A percentile compares a stretch with the other conserved stretches of the same genome.
Evolutionary conservation across 495 filamentous ascomycete species (phyloP).

Genomic region (Annulohypoxylon bovei): DNA sequence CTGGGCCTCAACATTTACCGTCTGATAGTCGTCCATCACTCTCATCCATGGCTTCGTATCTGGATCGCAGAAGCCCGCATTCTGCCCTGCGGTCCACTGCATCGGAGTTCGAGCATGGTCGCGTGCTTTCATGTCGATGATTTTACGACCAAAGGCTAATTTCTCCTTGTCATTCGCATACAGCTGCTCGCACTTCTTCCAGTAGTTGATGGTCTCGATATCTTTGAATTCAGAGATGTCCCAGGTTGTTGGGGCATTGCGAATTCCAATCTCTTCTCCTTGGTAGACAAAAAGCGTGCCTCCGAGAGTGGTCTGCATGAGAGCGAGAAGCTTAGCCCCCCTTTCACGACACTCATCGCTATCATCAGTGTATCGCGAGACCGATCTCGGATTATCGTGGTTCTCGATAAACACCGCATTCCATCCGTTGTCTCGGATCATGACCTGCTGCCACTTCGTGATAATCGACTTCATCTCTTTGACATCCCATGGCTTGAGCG

Average conservation of each 20-base stretch:
- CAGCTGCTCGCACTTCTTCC: constrained; percentile 52
- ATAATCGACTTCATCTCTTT: constrained; percentile 65
- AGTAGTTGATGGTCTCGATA: constrained; percentile 70
- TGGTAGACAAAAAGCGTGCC: constrained; percentile 75
- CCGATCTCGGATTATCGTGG: constrained; percentile 67
- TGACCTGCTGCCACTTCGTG: constrained; percentile 66
- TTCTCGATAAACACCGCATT: constrained; percentile 72
- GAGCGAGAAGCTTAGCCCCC: constrained; percentile 69
- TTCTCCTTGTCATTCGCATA: constrained; percentile 42
- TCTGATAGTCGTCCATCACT: constrained; percentile 55
- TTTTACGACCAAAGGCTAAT: constrained; percentile 50
- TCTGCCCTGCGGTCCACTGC: constrained; percentile 64
- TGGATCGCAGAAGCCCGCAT: constrained; percentile 62
- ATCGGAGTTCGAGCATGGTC: constrained; percentile 71
- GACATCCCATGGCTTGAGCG: constrained; percentile 61
- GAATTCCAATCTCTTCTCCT: constrained; percentile 75
- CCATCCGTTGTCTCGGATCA: constrained; percentile 69
- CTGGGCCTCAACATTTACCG: constrained; percentile 59
- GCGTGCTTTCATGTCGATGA: constrained; percentile 61
- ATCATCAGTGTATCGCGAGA: constrained; percentile 62
- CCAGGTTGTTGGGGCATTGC: constrained; percentile 68
- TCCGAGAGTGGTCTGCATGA: constrained; percentile 61
- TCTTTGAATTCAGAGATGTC: constrained; percentile 71
- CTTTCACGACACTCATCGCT: constrained; percentile 54
- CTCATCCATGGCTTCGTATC: constrained; percentile 62